Evolutionary conservation across 352 stramenopile species (phyloP).

Genomic region (Phytopythium mirpurense): DNA sequence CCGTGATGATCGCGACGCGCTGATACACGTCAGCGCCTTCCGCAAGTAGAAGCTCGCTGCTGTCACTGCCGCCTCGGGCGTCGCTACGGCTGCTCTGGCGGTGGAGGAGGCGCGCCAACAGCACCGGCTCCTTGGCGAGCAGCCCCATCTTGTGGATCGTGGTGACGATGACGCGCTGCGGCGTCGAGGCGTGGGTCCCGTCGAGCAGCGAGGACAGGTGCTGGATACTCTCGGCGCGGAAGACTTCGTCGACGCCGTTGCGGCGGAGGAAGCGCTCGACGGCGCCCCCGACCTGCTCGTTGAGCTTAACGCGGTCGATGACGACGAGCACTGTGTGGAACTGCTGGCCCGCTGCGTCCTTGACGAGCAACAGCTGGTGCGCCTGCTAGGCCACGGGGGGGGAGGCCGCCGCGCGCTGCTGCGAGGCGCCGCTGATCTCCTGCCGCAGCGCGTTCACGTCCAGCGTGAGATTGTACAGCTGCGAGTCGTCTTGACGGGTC

Average conservation of each 20-base stretch:
- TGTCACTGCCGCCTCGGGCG: background rate
- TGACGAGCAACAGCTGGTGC: conserved; percentile 60
- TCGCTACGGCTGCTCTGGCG: conserved; percentile 15
- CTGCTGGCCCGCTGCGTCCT: conserved; percentile 26
- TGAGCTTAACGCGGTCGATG: conserved; percentile 78
- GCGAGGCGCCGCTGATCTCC: conserved; percentile 9
- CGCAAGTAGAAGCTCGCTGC: background rate
- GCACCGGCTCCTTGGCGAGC: conserved; percentile 60
- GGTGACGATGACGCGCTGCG: conserved; percentile 68
- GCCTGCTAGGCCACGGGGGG: too few species aligned
- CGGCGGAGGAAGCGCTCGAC: conserved; percentile 66
- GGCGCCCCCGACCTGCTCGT: conserved; percentile 69
- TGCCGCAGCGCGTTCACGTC: conserved; percentile 24
- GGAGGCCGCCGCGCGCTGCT: background rate
- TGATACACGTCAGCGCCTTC: conserved; percentile 24
- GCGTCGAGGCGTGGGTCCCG: background rate
- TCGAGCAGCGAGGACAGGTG: conserved; percentile 58
- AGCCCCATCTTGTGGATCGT: conserved; percentile 79
- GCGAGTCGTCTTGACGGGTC: conserved; percentile 10
- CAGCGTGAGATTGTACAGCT: conserved; percentile 23
- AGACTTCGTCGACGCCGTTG: conserved; percentile 69
- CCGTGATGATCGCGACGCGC: conserved; percentile 73
- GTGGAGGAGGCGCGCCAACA: conserved; percentile 61
- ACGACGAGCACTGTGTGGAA: conserved; percentile 80
- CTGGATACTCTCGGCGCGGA: conserved; percentile 67